A percentile compares a stretch with the other conserved stretches of the same genome.
Evolutionary conservation across 768 basidiomycete species (phyloP).

Genomic region (Kwoniella bestiolae): DNA sequence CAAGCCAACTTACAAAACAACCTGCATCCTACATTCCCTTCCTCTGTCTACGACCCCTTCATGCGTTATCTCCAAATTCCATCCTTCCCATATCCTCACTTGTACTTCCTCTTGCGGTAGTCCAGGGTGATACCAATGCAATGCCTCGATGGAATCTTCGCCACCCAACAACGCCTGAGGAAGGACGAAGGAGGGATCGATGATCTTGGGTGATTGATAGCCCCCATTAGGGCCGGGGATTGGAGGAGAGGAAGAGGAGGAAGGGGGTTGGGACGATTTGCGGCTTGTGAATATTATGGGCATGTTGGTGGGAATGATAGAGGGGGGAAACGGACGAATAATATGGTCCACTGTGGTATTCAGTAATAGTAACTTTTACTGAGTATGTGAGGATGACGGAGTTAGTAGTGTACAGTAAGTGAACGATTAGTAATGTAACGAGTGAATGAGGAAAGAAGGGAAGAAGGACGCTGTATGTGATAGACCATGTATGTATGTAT

Average conservation of each 20-base stretch:
- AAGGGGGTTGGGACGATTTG: background rate
- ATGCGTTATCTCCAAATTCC: background rate
- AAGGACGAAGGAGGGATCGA: background rate
- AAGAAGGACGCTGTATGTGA: no score
- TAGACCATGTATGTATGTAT: no score
- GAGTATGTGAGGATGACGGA: no score
- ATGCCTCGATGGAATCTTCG: background rate
- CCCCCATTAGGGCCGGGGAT: no score
- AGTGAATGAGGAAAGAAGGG: background rate
- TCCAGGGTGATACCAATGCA: background rate
- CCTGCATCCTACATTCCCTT: slow-evolving; percentile 1
- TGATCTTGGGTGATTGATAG: background rate
- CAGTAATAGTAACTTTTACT: no score
- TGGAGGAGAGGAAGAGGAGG: no score
- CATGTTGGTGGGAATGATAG: background rate
- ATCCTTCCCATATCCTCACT: background rate
- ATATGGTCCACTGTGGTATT: no score
- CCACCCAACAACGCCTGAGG: slow-evolving; percentile 1
- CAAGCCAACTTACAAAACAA: background rate
- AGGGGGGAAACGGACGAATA: no score
- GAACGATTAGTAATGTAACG: background rate
- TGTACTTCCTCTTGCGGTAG: background rate
- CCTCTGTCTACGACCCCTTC: background rate
- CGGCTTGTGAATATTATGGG: background rate
- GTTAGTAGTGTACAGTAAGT: background rate